Evolutionary conservation across 73 alveolate species (phyloP).

Genomic region (Paraurostyla sp.): DNA sequence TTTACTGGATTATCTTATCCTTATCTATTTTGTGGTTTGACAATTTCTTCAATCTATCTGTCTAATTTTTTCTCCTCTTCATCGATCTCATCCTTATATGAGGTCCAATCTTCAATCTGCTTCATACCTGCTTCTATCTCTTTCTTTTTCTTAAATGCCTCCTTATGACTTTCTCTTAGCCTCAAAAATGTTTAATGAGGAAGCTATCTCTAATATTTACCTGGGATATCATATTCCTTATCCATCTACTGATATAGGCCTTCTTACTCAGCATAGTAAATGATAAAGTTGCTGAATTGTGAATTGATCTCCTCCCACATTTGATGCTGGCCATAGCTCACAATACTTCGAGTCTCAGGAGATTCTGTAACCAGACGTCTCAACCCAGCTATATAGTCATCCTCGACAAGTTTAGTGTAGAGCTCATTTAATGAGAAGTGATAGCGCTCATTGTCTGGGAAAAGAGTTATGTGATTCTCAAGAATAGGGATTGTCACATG

Average conservation of each 20-base stretch:
- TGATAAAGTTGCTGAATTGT: conserved; percentile 18
- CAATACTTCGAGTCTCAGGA: conserved; percentile 29
- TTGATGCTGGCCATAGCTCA: conserved; percentile 55
- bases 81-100: background rate
- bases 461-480: conserved; percentile 29
- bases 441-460: conserved; percentile 53
- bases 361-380: conserved; percentile 45
- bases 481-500: conserved; percentile 61
- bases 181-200: background rate
- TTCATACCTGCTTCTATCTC: background rate
- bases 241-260: conserved; percentile 48
- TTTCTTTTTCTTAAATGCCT: background rate
- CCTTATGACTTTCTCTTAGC: background rate
- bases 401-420: conserved; percentile 60
- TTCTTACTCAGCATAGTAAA: conserved; percentile 45
- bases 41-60: background rate
- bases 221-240: conserved; percentile 14
- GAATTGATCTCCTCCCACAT: conserved; percentile 68
- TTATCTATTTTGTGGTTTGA: background rate
- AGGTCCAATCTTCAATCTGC: background rate
- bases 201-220: conserved; percentile 10
- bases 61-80: background rate
- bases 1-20: background rate
- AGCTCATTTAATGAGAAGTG: conserved; percentile 53
- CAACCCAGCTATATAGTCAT: conserved; percentile 64